Conservation (phyloP, 2,329 filamentous ascomycete species). For the Berkeleyomyces basicola region DNA sequence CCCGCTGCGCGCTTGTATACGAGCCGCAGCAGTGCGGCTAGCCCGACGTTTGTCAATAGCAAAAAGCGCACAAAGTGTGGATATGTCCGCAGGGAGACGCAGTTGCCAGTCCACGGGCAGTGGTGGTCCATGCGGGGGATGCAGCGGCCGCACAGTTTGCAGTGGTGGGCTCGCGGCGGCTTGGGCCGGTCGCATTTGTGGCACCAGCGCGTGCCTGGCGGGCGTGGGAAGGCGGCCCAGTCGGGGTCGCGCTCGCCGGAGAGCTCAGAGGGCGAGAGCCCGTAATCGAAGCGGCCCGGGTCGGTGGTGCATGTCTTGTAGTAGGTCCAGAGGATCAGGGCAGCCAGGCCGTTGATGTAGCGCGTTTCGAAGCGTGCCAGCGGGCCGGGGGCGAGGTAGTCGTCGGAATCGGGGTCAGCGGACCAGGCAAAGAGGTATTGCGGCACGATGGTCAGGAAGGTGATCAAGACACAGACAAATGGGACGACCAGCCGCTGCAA, state of each 20-base stretch:
- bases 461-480: slow-evolving; percentile 46
- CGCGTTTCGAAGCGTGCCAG: slow-evolving; percentile 38
- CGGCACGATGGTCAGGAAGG: slow-evolving; percentile 54
- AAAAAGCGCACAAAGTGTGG: slow-evolving; percentile 73
- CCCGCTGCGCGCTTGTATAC: slow-evolving; percentile 40
- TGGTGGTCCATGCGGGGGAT: slow-evolving; percentile 76
- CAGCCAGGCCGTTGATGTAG: slow-evolving; percentile 49
- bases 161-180: slow-evolving; percentile 66
- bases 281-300: slow-evolving; percentile 37
- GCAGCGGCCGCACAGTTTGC: slow-evolving; percentile 56
- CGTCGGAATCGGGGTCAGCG: slow-evolving; percentile 22
- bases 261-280: slow-evolving; percentile 21
- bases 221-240: slow-evolving; percentile 12
- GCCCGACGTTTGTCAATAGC: slow-evolving; percentile 46
- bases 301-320: slow-evolving; percentile 41
- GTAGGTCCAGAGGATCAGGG: slow-evolving; percentile 53
- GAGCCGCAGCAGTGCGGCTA: slow-evolving; percentile 44
- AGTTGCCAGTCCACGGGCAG: slow-evolving; percentile 73
- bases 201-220: slow-evolving; percentile 41
- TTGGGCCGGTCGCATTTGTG: slow-evolving; percentile 59
- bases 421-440: slow-evolving; percentile 49
- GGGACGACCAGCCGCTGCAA: slow-evolving; percentile 49
- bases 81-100: slow-evolving; percentile 66
- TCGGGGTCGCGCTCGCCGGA: slow-evolving; percentile 18
- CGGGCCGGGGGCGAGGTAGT: slow-evolving; percentile 42